Conservation (phyloP, 306 rosid species). For the Castanea mollissima region DNA sequence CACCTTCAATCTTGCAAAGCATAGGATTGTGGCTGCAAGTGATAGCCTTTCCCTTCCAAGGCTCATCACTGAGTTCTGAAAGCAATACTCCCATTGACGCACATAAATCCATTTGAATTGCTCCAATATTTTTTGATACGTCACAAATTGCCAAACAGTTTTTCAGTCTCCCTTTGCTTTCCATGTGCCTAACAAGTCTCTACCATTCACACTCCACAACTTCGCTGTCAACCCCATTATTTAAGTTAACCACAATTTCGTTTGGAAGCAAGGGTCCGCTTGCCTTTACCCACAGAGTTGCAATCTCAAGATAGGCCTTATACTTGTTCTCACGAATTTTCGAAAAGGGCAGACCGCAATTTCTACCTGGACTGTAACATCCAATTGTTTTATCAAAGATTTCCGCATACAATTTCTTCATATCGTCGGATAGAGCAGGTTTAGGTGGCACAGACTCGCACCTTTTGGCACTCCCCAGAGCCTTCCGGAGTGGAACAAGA, state of each 20-base stretch:
- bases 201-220: not conserved
- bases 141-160: slow-evolving; percentile 1
- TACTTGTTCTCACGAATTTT: not conserved
- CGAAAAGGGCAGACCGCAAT: too few relatives aligned
- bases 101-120: not conserved
- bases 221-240: not conserved
- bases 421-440: not conserved
- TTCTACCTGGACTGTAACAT: too few relatives aligned
- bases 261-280: not conserved
- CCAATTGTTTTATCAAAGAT: not conserved
- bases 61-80: not conserved
- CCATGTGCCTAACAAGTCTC: not conserved
- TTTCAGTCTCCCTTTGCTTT: not conserved
- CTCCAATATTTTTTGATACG: not conserved
- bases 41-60: not conserved
- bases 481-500: not conserved
- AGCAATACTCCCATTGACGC: not conserved
- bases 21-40: not conserved
- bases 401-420: not conserved
- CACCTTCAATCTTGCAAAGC: not conserved
- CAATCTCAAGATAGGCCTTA: not conserved
- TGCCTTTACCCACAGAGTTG: not conserved
- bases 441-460: not conserved
- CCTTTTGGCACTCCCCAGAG: not conserved
- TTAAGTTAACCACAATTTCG: not conserved